These are phyloP conservation scores for Xenosphaeropsis pyriputrescens DNA, from an alignment of 2,329 filamentous ascomycete genomes.

Conservation along the genomic window DNA sequence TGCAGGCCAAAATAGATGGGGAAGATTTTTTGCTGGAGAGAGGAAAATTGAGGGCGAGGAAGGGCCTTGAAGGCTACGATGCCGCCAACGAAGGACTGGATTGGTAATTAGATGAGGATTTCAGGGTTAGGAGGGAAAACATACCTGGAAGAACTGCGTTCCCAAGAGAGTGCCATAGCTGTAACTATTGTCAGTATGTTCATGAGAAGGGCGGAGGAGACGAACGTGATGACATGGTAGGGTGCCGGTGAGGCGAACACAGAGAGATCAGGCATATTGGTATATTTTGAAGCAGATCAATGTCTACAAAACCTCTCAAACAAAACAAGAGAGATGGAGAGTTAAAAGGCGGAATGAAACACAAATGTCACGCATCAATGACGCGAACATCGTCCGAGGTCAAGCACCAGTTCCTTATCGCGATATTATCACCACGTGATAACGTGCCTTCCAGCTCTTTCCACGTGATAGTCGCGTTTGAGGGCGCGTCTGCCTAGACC, in stretches of 20 bases:
- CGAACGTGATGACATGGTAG: constrained; percentile 62
- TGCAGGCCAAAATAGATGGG: constrained; percentile 83
- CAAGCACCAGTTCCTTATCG: no score
- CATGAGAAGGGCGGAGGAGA: constrained; percentile 2
- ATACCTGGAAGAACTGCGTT: constrained; percentile 71
- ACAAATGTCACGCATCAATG: no score
- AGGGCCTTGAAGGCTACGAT: constrained; percentile 65
- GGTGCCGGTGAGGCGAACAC: constrained; percentile 47
- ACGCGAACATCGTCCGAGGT: no score
- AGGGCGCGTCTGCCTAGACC: constrained; percentile 4
- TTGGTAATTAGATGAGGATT: background rate
- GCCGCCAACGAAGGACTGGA: constrained; percentile 58
- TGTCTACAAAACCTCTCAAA: background rate
- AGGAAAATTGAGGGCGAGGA: constrained; percentile 65
- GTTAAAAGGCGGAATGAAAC: no score
- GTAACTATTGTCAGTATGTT: constrained; percentile 5
- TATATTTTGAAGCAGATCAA: background rate
- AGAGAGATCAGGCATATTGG: constrained; percentile 19
- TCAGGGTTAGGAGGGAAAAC: constrained; percentile 5
- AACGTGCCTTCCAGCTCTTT: background rate
- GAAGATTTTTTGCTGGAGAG: constrained; percentile 69
- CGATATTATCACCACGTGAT: background rate
- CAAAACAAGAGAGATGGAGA: background rate
- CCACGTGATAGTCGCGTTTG: background rate
- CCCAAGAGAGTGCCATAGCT: constrained; percentile 85